Conservation (phyloP, 164 flowering plant genomes). For the Dillenia suffruticosa region DNA sequence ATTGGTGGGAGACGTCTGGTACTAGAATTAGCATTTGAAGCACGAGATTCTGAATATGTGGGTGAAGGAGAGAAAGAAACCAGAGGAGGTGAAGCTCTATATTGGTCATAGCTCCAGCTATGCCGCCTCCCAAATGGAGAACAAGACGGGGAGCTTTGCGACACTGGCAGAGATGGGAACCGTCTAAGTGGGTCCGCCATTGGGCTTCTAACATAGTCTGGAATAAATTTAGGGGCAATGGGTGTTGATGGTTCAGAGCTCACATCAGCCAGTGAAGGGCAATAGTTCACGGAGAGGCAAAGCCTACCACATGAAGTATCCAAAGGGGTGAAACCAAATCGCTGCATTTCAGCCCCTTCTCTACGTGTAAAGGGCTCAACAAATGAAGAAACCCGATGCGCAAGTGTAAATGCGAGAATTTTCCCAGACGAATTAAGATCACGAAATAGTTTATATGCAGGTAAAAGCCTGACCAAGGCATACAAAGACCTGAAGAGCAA, state of each 20-base stretch:
- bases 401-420: conserved; percentile 42
- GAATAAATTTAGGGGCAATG: conserved; percentile 66
- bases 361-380: conserved; percentile 69
- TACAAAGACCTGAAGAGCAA: conserved; percentile 78
- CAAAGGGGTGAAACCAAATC: conserved; percentile 64
- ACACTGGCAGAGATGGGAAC: conserved; percentile 54
- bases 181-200: conserved; percentile 70
- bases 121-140: conserved; percentile 64
- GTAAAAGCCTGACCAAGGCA: conserved; percentile 72
- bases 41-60: conserved; percentile 46
- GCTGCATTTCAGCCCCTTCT: conserved; percentile 81
- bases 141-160: conserved; percentile 46
- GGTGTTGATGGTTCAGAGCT: conserved; percentile 60
- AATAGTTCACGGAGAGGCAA: conserved; percentile 68
- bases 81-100: conserved; percentile 50
- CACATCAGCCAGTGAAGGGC: conserved; percentile 44
- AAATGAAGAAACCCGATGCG: conserved; percentile 61
- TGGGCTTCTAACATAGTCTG: conserved; percentile 97
- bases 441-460: conserved; percentile 75
- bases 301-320: conserved; percentile 81
- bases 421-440: conserved; percentile 69
- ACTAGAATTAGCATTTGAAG: conserved; percentile 28
- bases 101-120: conserved; percentile 72
- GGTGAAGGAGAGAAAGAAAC: conserved; percentile 55
- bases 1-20: conserved; percentile 34